Evolutionary conservation across 805 yeast genomes (phyloP), one percentile per base, ranked within the genome.

Genomic region (Starmerella kuoi): DNA sequence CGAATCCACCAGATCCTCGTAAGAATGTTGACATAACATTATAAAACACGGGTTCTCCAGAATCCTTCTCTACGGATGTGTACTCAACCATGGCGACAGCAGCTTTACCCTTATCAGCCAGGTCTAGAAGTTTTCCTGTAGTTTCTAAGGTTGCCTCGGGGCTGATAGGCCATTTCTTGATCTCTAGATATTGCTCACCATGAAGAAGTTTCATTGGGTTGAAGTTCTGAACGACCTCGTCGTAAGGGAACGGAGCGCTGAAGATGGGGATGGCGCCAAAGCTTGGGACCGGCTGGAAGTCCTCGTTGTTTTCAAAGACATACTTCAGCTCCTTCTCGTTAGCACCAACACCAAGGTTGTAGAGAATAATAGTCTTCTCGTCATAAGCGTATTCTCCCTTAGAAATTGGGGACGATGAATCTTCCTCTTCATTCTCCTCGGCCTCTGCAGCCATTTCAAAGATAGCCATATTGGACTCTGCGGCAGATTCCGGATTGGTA

Each of bases 291-390:
- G 79, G 88, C 57, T 83, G 85, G 68, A 88, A 88, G 52, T 83
- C 75, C 5, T 70, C 65, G 55, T 72, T 71, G 53, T 76, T 74
- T 65, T 88, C 98, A 61, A 78, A 88, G 20, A 72, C 75, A 61
- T 83, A 85, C 56, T 81, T 67, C 56, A 86, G 69, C 56, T 88
- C 94, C 32, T 68, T 67, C 30, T 83, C 74, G 26, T 67, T 75
- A 31, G 95, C 91, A 52, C 97, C 97, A 45, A 88, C 68, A 30
- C 94, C 94, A 44, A 88, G 58, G 66, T 88, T 91, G 69, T 88
- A 88, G 50, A 88, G 68, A 49, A 85, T 79, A 40, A 77, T 74
- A 56, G 82, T 84, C 54, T 74, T 76, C 54, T 74, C 77, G 48
- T 73, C 72, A 64, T 74, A 85, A 11, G 59, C 49, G 63, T 70